Conservation (phyloP, 305 asterid genomes). For the Fraxinus latifolia region DNA sequence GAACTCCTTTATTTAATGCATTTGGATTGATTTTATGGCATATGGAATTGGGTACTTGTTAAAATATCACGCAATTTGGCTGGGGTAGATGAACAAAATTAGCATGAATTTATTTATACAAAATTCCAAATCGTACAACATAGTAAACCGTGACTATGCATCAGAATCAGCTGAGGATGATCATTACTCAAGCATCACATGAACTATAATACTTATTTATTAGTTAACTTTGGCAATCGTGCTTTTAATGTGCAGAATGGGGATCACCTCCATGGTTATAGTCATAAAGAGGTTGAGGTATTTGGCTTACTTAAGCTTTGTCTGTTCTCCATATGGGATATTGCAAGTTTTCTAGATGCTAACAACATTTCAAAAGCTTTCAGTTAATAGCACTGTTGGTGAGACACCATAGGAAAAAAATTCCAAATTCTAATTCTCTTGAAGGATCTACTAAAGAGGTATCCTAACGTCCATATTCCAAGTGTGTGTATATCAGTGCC, state of each 20-base stretch:
- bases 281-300: constrained; percentile 59
- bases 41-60: background rate
- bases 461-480: background rate
- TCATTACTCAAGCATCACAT: constrained; percentile 20
- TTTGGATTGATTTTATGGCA: constrained; percentile 6
- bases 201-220: constrained; percentile 3
- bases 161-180: constrained; percentile 7
- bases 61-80: background rate
- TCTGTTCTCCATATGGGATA: background rate
- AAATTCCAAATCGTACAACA: background rate
- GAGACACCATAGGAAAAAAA: constrained; percentile 65
- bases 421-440: constrained; percentile 43
- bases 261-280: constrained; percentile 62
- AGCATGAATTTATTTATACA: background rate
- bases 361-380: constrained; percentile 29
- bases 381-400: constrained; percentile 73
- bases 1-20: constrained; percentile 6
- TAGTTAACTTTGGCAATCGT: constrained; percentile 21
- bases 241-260: constrained; percentile 47
- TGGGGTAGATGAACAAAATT: background rate
- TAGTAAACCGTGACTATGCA: background rate
- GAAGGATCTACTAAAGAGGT: constrained; percentile 53
- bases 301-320: constrained; percentile 2
- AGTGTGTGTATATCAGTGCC: background rate
- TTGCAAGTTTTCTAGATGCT: constrained; percentile 13